Percentiles rank a stretch among this genome's conserved stretches.
Conservation (phyloP, 106 monocot species). For the Xerophyta viscosa region DNA sequence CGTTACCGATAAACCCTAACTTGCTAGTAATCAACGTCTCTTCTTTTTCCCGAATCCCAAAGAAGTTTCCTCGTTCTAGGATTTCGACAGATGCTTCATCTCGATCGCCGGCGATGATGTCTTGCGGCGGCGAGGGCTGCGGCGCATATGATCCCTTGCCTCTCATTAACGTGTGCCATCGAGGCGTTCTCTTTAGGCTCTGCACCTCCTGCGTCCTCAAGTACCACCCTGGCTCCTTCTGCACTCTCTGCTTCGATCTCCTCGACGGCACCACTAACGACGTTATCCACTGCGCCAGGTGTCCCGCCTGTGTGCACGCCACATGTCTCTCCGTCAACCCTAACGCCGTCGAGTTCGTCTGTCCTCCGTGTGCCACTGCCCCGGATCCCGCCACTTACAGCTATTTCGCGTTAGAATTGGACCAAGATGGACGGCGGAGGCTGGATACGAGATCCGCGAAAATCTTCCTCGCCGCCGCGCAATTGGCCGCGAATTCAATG, state of each 20-base stretch:
- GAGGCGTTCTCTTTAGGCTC: conserved; percentile 34
- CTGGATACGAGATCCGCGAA: conserved; percentile 19
- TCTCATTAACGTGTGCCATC: conserved; percentile 56
- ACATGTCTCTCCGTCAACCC: neutral
- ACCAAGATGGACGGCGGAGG: neutral
- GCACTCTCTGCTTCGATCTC: conserved; percentile 40
- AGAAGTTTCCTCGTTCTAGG: neutral
- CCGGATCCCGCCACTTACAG: conserved; percentile 11
- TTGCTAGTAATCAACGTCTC: too few species aligned
- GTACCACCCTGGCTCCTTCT: conserved; percentile 47
- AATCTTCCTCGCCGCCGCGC: conserved; percentile 38
- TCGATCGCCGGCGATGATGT: conserved; percentile 4
- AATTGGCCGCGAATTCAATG: conserved; percentile 45
- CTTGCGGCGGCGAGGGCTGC: conserved; percentile 57
- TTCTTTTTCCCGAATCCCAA: neutral
- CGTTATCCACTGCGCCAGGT: neutral
- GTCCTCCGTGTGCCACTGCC: conserved; percentile 10
- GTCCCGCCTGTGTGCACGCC: conserved; percentile 1
- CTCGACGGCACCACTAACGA: conserved; percentile 5
- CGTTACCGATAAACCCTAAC: too few species aligned
- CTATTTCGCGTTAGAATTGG: conserved; percentile 5
- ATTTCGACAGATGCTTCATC: neutral
- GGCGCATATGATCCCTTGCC: conserved; percentile 39
- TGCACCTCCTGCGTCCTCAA: conserved; percentile 78
- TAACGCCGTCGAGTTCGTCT: neutral